These are phyloP conservation scores for Rhizopogon roseolus DNA, from an alignment of 768 basidiomycete genomes.

Conservation along the genomic window DNA sequence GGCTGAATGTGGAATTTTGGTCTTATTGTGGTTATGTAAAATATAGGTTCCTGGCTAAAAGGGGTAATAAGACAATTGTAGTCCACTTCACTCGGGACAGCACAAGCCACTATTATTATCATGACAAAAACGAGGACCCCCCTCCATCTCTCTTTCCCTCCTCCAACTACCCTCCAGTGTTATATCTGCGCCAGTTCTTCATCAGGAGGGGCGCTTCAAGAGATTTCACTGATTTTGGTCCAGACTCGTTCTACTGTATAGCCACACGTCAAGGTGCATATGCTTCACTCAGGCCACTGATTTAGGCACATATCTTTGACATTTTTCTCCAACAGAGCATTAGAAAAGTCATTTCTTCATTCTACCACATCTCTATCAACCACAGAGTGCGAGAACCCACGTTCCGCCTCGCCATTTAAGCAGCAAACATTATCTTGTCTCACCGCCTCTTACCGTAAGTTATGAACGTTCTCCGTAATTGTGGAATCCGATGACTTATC, in stretches of 20 bases:
- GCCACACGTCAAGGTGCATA: conserved; percentile 8
- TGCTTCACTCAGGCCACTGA: conserved; percentile 5
- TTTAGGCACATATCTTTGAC: background rate
- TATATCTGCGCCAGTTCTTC: background rate
- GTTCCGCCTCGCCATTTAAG: background rate
- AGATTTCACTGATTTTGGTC: background rate
- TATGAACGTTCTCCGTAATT: background rate
- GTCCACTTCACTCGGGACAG: background rate
- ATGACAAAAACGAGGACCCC: conserved; percentile 1
- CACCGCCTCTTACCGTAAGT: background rate
- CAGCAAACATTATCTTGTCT: background rate
- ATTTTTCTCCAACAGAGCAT: background rate
- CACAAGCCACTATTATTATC: background rate
- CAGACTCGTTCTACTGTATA: background rate
- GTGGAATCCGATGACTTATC: conserved; percentile 5
- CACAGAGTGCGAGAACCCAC: background rate
- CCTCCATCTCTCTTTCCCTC: conserved; percentile 3
- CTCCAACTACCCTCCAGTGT: background rate
- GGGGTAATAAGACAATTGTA: conserved; percentile 21
- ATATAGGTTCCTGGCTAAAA: conserved; percentile 12
- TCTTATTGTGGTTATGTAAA: conserved; percentile 21
- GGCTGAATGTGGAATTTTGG: background rate
- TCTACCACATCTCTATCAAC: background rate
- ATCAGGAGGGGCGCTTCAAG: background rate
- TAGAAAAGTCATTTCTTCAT: background rate